Percentiles rank a stretch among this genome's conserved stretches.
Evolutionary conservation across 257 asterid genomes (phyloP).

Genomic region (Fraxinus excelsior): DNA sequence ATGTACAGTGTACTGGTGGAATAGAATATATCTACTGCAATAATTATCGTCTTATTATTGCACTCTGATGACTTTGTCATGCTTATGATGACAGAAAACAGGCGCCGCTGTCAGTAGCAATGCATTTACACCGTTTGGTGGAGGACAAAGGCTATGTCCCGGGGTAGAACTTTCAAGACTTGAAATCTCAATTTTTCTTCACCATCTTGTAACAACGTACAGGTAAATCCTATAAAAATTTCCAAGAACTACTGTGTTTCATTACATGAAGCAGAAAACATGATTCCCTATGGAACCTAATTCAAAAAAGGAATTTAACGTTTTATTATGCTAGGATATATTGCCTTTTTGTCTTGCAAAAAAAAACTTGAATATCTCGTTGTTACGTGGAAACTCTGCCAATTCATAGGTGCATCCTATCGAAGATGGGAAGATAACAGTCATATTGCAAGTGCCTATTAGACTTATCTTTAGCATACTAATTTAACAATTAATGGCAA

Average conservation of each 20-base stretch:
- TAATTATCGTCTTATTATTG: background rate
- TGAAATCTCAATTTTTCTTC: constrained; percentile 86
- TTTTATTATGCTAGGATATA: background rate
- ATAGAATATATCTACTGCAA: background rate
- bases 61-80: background rate
- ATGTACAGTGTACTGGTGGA: background rate
- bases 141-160: constrained; percentile 97
- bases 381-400: background rate
- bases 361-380: background rate
- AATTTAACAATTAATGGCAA: background rate
- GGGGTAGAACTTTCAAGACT: constrained; percentile 93
- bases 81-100: constrained; percentile 38
- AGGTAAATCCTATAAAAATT: constrained; percentile 39
- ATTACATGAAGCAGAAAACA: too few species aligned
- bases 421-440: too few species aligned
- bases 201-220: constrained; percentile 77
- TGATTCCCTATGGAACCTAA: too few species aligned
- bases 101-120: constrained; percentile 52
- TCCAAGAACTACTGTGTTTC: background rate
- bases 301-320: too few species aligned
- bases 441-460: background rate
- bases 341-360: background rate
- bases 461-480: too few species aligned
- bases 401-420: background rate
- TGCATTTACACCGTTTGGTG: constrained; percentile 89